These are phyloP conservation scores for Didymella sp. DNA, from an alignment of 2,329 filamentous ascomycete species.

Conservation along the genomic window DNA sequence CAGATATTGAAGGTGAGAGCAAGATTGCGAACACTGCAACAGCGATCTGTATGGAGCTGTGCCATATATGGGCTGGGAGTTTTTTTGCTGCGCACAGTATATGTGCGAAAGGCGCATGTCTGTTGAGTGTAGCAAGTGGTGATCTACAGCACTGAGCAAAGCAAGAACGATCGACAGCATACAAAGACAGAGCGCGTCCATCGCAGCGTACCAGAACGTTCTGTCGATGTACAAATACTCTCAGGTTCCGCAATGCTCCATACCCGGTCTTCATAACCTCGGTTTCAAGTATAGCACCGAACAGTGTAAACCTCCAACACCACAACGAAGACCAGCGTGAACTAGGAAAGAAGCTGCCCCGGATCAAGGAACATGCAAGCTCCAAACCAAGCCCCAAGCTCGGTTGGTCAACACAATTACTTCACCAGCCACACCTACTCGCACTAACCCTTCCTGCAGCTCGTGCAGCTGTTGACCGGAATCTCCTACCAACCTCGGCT, in stretches of 20 bases:
- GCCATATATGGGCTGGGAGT: background rate
- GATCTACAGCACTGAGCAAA: background rate
- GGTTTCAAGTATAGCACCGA: constrained; percentile 1
- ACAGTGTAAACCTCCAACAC: background rate
- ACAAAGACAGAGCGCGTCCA: background rate
- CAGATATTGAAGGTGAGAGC: background rate
- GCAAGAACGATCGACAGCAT: background rate
- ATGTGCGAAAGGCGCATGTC: background rate
- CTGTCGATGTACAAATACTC: background rate
- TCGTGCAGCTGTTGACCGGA: background rate
- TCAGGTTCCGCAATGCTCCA: background rate
- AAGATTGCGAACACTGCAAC: background rate
- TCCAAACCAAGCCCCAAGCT: background rate
- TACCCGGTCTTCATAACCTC: background rate
- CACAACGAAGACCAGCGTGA: background rate
- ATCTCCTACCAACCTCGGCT: constrained; percentile 11
- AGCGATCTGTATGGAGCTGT: background rate
- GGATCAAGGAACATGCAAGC: background rate
- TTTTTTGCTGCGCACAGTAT: background rate
- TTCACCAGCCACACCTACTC: constrained; percentile 9
- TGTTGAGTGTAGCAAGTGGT: background rate
- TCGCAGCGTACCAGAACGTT: no score
- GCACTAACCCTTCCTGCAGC: background rate
- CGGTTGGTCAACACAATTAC: background rate
- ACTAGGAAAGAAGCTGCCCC: background rate